Percentiles rank a stretch among this genome's conserved stretches.
phyloP scores from a whole-genome alignment of 805 yeast genomes.

The Wickerhamiella sergipiensis region DNA sequence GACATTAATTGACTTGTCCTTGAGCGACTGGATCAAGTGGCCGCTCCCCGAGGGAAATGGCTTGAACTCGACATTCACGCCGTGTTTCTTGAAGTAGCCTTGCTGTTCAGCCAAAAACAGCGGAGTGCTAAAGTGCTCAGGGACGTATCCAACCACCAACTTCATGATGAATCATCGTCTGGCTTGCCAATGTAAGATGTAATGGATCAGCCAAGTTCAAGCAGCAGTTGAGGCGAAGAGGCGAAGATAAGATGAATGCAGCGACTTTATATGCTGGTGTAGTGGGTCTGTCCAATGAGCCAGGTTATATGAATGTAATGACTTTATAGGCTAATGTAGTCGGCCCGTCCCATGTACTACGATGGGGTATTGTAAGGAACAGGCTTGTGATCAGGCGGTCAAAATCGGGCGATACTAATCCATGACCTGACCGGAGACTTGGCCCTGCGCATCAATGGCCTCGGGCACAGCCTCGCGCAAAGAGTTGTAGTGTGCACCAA shows the following conservation, averaged over 20 bases:
- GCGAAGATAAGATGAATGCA: no score
- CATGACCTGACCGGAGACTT: not conserved
- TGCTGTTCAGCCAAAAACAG: slow-evolving; percentile 53
- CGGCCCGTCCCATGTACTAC: no score
- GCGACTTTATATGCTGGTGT: no score
- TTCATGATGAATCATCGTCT: slow-evolving; percentile 6
- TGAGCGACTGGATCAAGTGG: slow-evolving; percentile 61
- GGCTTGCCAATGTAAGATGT: no score
- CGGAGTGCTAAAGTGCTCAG: slow-evolving; percentile 89
- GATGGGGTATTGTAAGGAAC: no score
- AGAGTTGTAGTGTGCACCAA: slow-evolving; percentile 94
- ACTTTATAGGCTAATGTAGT: no score
- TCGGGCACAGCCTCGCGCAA: slow-evolving; percentile 22
- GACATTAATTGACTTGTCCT: slow-evolving; percentile 45
- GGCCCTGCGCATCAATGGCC: not conserved
- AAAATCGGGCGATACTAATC: no score
- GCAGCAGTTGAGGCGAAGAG: no score
- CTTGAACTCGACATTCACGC: slow-evolving; percentile 42
- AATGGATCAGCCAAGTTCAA: no score
- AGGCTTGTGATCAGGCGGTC: no score
- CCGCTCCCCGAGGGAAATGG: slow-evolving; percentile 84
- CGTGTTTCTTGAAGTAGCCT: slow-evolving; percentile 37
- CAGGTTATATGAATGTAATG: no score
- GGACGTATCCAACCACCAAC: slow-evolving; percentile 58
- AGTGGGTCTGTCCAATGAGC: no score